phyloP scores from a whole-genome alignment of 139 green algal species.

The Asterochloris erici region DNA sequence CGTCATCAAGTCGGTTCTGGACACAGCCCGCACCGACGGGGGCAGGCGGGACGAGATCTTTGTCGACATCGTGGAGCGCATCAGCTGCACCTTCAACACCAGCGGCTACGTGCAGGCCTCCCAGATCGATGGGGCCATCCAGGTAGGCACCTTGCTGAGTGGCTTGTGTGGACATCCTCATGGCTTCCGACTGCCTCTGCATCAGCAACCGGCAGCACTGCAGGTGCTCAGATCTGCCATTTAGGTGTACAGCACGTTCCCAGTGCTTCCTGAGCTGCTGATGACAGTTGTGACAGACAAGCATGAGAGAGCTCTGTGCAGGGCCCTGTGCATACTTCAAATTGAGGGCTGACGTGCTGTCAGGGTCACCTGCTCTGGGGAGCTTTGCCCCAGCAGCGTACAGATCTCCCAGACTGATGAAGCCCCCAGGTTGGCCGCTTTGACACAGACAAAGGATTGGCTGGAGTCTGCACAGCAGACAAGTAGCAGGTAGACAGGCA shows the following conservation, averaged over 20 bases:
- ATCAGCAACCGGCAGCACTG: no score
- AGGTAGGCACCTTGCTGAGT: constrained; percentile 37
- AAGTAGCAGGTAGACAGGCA: no score
- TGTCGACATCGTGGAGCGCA: constrained; percentile 96
- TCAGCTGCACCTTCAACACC: constrained; percentile 89
- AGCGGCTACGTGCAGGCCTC: constrained; percentile 71
- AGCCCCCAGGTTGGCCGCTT: no score
- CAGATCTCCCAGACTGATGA: no score
- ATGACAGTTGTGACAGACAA: not conserved
- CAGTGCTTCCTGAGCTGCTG: not conserved
- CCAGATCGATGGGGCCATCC: constrained; percentile 85
- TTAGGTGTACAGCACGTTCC: not conserved
- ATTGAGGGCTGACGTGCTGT: no score
- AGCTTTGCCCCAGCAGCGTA: no score
- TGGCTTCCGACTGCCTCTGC: no score
- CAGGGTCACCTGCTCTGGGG: no score
- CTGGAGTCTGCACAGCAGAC: no score
- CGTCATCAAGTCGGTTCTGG: constrained; percentile 85
- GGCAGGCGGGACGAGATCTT: constrained; percentile 90
- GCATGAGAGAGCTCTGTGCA: not conserved
- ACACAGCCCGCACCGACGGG: constrained; percentile 71
- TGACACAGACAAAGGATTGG: no score
- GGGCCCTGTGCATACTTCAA: not conserved
- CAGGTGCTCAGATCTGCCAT: no score
- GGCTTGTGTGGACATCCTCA: no score